Conservation (phyloP, 768 basidiomycete species). For the Tephrocybe sp. region DNA sequence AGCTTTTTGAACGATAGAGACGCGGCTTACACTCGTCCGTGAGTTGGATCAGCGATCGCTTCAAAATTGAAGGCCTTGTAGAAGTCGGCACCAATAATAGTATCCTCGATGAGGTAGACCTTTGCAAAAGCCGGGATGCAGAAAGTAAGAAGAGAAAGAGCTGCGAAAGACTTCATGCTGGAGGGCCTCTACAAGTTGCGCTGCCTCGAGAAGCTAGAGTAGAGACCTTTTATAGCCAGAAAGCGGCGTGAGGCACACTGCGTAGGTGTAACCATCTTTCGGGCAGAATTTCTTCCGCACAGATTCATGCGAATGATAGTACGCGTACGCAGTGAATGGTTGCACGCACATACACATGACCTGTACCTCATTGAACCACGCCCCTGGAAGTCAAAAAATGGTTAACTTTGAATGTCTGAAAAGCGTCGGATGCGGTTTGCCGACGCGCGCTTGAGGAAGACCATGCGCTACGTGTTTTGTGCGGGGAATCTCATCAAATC, state of each 20-base stretch:
- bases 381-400: background rate
- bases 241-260: conserved; percentile 1
- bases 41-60: conserved; percentile 53
- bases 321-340: background rate
- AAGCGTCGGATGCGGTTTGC: background rate
- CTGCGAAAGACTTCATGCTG: conserved; percentile 2
- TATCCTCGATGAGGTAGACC: conserved; percentile 38
- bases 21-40: conserved; percentile 55
- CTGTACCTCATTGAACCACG: background rate
- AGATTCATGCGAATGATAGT: conserved; percentile 2
- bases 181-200: background rate
- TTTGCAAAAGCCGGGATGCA: conserved; percentile 21
- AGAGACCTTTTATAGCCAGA: background rate
- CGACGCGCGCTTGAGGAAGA: background rate
- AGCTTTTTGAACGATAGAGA: background rate
- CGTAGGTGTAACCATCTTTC: background rate
- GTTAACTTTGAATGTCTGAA: background rate
- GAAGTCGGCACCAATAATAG: conserved; percentile 43
- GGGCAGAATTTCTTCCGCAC: background rate
- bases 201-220: background rate
- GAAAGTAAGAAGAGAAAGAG: conserved; percentile 5
- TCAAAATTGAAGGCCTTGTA: conserved; percentile 47
- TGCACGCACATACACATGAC: conserved; percentile 1
- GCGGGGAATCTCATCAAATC: background rate
- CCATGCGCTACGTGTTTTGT: background rate